phyloP scores from a whole-genome alignment of 1,139 yeast genomes.

The Saccharomyces hybrid region DNA sequence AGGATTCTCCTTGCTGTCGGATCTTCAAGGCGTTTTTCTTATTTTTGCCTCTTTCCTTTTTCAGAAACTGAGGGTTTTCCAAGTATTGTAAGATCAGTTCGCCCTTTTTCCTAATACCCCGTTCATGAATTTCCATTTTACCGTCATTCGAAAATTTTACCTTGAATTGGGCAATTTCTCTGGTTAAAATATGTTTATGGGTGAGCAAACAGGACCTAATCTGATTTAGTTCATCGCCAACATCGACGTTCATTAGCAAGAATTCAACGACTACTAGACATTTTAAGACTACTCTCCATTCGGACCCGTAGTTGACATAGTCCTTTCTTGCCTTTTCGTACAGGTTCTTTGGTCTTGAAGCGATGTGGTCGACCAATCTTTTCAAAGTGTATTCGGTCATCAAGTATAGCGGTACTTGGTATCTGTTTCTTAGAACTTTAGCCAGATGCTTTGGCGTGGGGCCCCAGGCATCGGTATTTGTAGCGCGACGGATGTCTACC shows the following conservation, averaged over 20 bases:
- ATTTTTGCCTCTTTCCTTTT: slow-evolving; percentile 24
- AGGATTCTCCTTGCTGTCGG: slow-evolving; percentile 17
- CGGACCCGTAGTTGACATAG: slow-evolving; percentile 34
- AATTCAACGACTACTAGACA: slow-evolving; percentile 33
- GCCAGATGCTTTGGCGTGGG: slow-evolving; percentile 38
- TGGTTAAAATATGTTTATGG: slow-evolving; percentile 27
- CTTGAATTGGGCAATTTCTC: slow-evolving; percentile 26
- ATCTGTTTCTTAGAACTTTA: slow-evolving; percentile 31
- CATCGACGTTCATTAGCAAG: slow-evolving; percentile 28
- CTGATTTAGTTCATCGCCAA: slow-evolving; percentile 30
- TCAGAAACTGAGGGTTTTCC: slow-evolving; percentile 27
- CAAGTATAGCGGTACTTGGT: slow-evolving; percentile 30
- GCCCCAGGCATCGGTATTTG: slow-evolving; percentile 44
- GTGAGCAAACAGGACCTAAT: slow-evolving; percentile 26
- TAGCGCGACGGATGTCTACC: slow-evolving; percentile 37
- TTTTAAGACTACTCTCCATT: slow-evolving; percentile 35
- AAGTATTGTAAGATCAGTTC: slow-evolving; percentile 25
- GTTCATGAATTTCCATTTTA: slow-evolving; percentile 33
- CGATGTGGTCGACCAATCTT: slow-evolving; percentile 32
- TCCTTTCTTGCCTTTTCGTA: slow-evolving; percentile 35
- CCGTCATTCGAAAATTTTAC: slow-evolving; percentile 31
- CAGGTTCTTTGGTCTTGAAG: slow-evolving; percentile 31
- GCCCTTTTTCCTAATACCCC: slow-evolving; percentile 31
- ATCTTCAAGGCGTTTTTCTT: slow-evolving; percentile 28
- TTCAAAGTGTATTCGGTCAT: slow-evolving; percentile 31